Evolutionary conservation across 2,329 filamentous ascomycete species (phyloP), one percentile per base, ranked within the genome.

Genomic region (Metarhizium album): DNA sequence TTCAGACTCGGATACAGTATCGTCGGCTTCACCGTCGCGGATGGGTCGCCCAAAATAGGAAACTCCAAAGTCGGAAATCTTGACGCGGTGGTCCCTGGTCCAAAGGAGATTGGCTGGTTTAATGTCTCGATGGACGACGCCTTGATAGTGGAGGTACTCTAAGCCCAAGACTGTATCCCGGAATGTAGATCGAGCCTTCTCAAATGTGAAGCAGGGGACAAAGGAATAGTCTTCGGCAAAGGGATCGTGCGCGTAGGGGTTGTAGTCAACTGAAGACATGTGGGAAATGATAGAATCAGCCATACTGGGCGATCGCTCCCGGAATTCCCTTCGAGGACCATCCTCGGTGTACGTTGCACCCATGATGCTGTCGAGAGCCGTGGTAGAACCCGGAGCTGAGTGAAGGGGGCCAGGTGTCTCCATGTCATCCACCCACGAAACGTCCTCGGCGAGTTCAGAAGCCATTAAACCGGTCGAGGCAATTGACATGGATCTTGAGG

Each of bases 1-100:
- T 65, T 96, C 90, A 1, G 84, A 87, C 63, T 94, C 87, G 3
- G 85, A 85, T 18, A 73, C 83, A 53, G 71, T 83, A 52, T 90
- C 85, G 52, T 88, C 84, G 37, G 82, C 78, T 59, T 94, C 88
- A 49, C 86, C 87, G 45, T 95, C 88, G 38, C 87, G 79, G 52
- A 90, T 86, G 1, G 89, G 89, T 47, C 89, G 83, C 27, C 93
- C 93, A 55, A 98, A 88, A 67, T 97, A 98, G 1, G 93, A 98
- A 1, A 98, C 93, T 31, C 93, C 93, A 71, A 98, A 98, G 63
- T 98, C 93, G 4, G 93, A 97, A 54, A 98, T 98, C 74, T 98
- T 98, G 62, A 96, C 88, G 14, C 85, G 83, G 59, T 90, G 83
- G 56, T 90, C 85, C 59, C 74, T 83, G 47, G 89, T 94, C 73